Evolutionary conservation across 2,329 filamentous ascomycete species (phyloP), one percentile per base, ranked within the genome.

Genomic region (Ophiostoma tasmaniense): DNA sequence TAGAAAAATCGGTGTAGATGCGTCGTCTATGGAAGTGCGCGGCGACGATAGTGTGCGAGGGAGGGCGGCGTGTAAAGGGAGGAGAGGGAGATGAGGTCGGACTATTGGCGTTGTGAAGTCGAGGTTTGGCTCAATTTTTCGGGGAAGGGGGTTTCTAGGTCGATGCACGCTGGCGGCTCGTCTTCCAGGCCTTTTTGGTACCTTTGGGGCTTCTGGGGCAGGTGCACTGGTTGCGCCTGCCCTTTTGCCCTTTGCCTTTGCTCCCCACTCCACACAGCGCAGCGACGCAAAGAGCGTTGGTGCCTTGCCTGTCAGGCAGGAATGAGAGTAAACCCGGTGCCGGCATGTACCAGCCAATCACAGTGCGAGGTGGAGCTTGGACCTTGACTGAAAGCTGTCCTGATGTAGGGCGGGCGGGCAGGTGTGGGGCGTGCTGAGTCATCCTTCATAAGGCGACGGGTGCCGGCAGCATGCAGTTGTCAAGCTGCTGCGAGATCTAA

Each of bases 61-160:
- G 30, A 62, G 33, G 64, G 39, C 52, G 64, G 30, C 37, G 28
- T 37, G 59, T 66, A 61, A 42, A 66, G 37, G 61, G 42, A n/a
- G 61, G 39, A 25, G 59, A 37, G 20, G 42, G 55, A 30, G 35
- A 28, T 66, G 52, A 39, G 64, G 52, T 55, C 33, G 64, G 25
- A 22, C 50, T 39, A 45, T 20, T 67, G 30, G 30, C 42, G 25
- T 45, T 45, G 64, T 50, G 42, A 64, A 33, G 64, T 39, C 42
- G 45, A 68, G 39, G 69, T 67, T 33, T 69, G 69, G 65, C 61
- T 67, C 37, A 70, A 62, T 70, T 70, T 70, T 70, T 70, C 65
- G 30, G 67, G 42, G 55, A 68, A 67, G 67, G 67, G 67, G 67
- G 33, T 22, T 59, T 64, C 14, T 7, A 64, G 64, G 67, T 68